Evolutionary conservation across 768 basidiomycete genomes (phyloP).

Genomic region (Mycena rebaudengoi): DNA sequence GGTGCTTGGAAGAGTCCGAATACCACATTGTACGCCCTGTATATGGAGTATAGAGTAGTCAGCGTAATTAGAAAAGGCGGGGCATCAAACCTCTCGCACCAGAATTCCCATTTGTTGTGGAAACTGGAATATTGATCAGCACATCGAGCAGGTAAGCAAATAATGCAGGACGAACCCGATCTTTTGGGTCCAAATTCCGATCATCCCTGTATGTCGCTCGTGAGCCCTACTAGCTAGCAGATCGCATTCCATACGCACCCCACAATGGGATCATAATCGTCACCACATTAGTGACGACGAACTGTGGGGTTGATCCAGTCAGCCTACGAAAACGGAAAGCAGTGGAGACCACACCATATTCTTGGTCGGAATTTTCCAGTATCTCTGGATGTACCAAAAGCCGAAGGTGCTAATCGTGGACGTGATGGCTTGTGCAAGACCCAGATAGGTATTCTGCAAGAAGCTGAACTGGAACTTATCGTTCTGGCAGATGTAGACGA

Average conservation of each 20-base stretch:
- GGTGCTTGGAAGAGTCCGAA: slow-evolving; percentile 88
- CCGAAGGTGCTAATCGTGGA: slow-evolving; percentile 76
- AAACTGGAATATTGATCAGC: slow-evolving; percentile 48
- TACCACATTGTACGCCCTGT: slow-evolving; percentile 80
- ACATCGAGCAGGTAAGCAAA: not conserved
- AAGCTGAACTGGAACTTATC: slow-evolving; percentile 85
- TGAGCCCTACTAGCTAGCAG: not conserved
- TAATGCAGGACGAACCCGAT: slow-evolving; percentile 66
- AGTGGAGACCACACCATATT: slow-evolving; percentile 63
- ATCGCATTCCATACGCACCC: slow-evolving; percentile 50
- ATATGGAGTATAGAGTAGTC: not conserved
- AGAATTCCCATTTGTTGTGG: slow-evolving; percentile 90
- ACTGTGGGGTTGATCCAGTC: slow-evolving; percentile 48
- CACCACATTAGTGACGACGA: slow-evolving; percentile 78
- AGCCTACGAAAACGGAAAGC: not conserved
- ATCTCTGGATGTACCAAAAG: slow-evolving; percentile 85
- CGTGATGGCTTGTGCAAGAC: slow-evolving; percentile 74
- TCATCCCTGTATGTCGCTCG: slow-evolving; percentile 53
- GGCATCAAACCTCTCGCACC: slow-evolving; percentile 49
- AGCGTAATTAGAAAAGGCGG: not conserved
- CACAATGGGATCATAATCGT: slow-evolving; percentile 84
- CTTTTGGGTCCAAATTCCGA: slow-evolving; percentile 82
- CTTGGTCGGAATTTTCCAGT: slow-evolving; percentile 84
- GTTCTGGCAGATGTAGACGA: slow-evolving; percentile 82
- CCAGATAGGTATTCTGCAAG: slow-evolving; percentile 62